phyloP scores from a whole-genome alignment of 257 asterid genomes.

The Fraxinus excelsior region DNA sequence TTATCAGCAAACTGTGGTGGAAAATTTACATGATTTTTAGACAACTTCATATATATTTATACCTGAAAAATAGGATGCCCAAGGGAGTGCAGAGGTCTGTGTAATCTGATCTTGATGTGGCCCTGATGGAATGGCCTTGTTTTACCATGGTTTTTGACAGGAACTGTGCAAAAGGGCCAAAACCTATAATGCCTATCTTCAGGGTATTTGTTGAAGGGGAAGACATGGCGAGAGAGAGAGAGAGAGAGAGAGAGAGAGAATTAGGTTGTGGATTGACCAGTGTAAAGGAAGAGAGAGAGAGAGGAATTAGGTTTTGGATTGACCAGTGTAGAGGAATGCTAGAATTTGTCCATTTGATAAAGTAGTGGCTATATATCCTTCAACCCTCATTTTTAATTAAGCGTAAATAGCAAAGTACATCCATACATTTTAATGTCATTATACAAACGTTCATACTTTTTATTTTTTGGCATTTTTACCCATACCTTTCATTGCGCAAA shows the following conservation, averaged over 20 bases:
- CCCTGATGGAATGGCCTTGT: conserved; percentile 64
- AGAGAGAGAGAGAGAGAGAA: background rate
- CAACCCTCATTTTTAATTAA: no score
- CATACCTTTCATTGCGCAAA: no score
- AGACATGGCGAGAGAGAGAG: conserved; percentile 28
- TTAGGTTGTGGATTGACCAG: background rate
- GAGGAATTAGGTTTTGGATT: background rate
- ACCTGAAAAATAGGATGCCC: conserved; percentile 77
- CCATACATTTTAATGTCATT: no score
- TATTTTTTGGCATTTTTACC: no score
- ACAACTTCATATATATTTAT: background rate
- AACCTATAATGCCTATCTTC: conserved; percentile 73
- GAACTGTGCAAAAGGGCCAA: conserved; percentile 86
- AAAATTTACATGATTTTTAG: background rate
- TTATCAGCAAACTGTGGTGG: background rate
- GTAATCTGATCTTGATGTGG: conserved; percentile 82
- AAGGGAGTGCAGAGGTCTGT: conserved; percentile 52
- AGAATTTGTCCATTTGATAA: no score
- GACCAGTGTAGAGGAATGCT: background rate
- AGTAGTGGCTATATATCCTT: background rate
- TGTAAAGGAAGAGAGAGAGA: background rate
- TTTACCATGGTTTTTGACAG: conserved; percentile 63
- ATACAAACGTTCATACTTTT: no score
- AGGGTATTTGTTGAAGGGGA: conserved; percentile 37
- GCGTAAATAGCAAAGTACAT: no score